A percentile compares a stretch with the other conserved stretches of the same genome.
These are phyloP conservation scores for Arthrobotrys megalospora DNA, from an alignment of 2,329 filamentous ascomycete genomes.

Conservation along the genomic window DNA sequence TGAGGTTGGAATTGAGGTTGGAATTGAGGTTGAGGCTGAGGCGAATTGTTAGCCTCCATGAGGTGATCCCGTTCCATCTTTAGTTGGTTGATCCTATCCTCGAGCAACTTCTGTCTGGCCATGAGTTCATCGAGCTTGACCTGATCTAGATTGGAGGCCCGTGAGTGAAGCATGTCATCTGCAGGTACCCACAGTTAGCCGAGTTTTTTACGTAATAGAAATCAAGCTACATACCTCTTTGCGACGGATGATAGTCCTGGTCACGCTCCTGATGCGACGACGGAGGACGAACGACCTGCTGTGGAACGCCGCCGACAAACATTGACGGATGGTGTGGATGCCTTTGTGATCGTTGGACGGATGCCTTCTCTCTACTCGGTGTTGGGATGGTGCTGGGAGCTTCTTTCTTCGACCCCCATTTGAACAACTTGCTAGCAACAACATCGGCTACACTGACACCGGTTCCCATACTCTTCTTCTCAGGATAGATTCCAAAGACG, in stretches of 20 bases:
- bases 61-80: conserved; percentile 56
- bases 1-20: conserved; percentile 4
- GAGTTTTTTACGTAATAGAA: conserved; percentile 44
- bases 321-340: conserved; percentile 36
- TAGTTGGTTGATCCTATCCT: conserved; percentile 58
- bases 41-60: conserved; percentile 38
- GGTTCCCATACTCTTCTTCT: conserved; percentile 60
- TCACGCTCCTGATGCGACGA: conserved; percentile 33
- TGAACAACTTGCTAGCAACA: conserved; percentile 58
- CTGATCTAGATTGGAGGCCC: conserved; percentile 54
- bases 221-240: conserved; percentile 52
- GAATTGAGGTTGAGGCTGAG: background rate
- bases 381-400: conserved; percentile 56
- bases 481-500: conserved; percentile 60
- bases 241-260: conserved; percentile 50
- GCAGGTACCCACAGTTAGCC: conserved; percentile 36
- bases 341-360: conserved; percentile 23
- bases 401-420: conserved; percentile 59
- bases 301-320: conserved; percentile 47
- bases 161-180: conserved; percentile 59
- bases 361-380: conserved; percentile 37
- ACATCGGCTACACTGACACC: conserved; percentile 60
- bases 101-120: conserved; percentile 51
- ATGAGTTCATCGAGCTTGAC: conserved; percentile 58
- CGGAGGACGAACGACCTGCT: conserved; percentile 31